These are phyloP conservation scores for Botrytis paeoniae DNA, from an alignment of 2,329 filamentous ascomycete species.

Conservation along the genomic window DNA sequence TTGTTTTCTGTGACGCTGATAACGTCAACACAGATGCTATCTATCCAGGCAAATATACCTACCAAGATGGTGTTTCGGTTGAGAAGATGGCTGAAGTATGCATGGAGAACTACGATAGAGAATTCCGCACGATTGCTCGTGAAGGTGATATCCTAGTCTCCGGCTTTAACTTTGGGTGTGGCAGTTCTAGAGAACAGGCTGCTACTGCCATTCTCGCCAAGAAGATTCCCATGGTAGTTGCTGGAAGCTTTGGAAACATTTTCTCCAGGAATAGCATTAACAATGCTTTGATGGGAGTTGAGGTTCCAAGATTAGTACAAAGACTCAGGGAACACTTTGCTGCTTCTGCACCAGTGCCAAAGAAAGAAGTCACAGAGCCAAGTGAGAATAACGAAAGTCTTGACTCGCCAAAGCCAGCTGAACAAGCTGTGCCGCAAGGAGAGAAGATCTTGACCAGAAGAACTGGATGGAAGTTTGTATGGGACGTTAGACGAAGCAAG, in stretches of 20 bases:
- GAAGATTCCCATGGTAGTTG: conserved; percentile 74
- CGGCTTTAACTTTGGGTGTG: conserved; percentile 87
- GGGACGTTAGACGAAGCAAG: conserved; percentile 73
- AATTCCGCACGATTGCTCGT: conserved; percentile 62
- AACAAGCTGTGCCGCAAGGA: conserved; percentile 40
- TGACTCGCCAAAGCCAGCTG: conserved; percentile 48
- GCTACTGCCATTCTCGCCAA: conserved; percentile 83
- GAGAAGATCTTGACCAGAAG: conserved; percentile 62
- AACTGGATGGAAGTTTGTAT: conserved; percentile 79
- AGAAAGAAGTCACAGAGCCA: conserved; percentile 49
- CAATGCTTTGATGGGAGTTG: conserved; percentile 71
- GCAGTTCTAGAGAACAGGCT: conserved; percentile 78
- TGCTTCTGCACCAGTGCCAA: conserved; percentile 36
- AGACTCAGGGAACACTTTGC: conserved; percentile 61
- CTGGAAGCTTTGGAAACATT: conserved; percentile 81
- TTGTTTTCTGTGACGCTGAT: conserved; percentile 80
- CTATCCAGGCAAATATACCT: conserved; percentile 89
- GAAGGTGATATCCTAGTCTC: conserved; percentile 77
- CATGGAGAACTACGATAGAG: conserved; percentile 89
- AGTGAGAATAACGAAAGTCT: conserved; percentile 48
- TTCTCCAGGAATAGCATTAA: conserved; percentile 78
- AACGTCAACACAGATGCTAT: conserved; percentile 93
- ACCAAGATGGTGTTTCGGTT: conserved; percentile 75
- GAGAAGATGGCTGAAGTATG: conserved; percentile 85
- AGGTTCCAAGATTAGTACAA: conserved; percentile 64